Evolutionary conservation across 176 grass and related monocot species (phyloP).

Genomic region (Musa schizocarpa): DNA sequence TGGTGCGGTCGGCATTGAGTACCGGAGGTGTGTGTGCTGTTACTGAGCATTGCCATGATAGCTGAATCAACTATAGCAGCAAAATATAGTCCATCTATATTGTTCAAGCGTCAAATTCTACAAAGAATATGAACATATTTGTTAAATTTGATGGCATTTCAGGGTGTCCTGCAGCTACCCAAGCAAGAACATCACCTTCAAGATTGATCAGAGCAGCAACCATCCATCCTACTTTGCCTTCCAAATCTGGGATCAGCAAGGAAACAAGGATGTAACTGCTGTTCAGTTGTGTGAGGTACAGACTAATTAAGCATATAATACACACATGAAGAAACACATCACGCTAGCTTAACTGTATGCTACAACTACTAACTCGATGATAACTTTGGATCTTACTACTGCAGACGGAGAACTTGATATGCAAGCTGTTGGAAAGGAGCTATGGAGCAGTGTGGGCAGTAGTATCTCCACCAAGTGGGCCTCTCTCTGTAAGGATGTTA

Average conservation of each 20-base stretch:
- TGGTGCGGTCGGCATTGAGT: constrained; percentile 31
- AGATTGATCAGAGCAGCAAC: constrained; percentile 50
- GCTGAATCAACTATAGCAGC: no score
- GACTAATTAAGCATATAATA: background rate
- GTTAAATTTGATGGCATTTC: background rate
- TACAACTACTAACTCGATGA: background rate
- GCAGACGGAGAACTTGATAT: constrained; percentile 55
- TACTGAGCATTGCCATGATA: no score
- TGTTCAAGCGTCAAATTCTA: no score
- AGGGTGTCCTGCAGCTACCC: constrained; percentile 48
- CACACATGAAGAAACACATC: background rate
- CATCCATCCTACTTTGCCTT: constrained; percentile 53
- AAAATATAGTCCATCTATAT: no score
- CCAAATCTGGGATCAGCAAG: constrained; percentile 54
- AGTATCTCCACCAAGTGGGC: constrained; percentile 38
- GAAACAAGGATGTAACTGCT: constrained; percentile 48
- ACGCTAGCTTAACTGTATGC: background rate
- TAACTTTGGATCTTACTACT: constrained; percentile 1
- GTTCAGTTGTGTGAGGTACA: constrained; percentile 57
- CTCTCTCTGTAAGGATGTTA: constrained; percentile 57
- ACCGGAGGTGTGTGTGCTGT: constrained; percentile 24
- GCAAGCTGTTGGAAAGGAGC: constrained; percentile 46
- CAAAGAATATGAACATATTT: background rate
- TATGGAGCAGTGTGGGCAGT: constrained; percentile 55
- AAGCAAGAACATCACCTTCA: constrained; percentile 51